phyloP scores from a whole-genome alignment of 345 rosid species.

The Microthlaspi erraticum region DNA sequence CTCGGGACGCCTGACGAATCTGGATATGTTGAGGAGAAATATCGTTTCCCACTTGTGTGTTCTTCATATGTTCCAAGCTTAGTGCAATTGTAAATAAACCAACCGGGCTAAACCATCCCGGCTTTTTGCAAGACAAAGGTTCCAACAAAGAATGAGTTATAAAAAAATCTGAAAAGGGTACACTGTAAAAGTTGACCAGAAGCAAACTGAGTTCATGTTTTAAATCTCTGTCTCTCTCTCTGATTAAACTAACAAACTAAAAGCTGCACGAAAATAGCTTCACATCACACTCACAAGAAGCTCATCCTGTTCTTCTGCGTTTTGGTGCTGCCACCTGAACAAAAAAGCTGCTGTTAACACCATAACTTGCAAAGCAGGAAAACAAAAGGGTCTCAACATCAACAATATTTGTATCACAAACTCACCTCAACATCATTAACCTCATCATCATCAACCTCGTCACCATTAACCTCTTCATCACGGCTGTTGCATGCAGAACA shows the following conservation, averaged over 20 bases:
- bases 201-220: not conserved
- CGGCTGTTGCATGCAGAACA: constrained; percentile 85
- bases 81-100: no score
- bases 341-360: constrained; percentile 7
- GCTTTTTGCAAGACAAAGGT: constrained; percentile 9
- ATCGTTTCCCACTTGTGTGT: no score
- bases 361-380: not conserved
- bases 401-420: not conserved
- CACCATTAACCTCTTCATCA: no score
- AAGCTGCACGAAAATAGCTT: constrained; percentile 29
- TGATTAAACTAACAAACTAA: not conserved
- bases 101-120: not conserved
- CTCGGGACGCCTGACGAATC: no score
- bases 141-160: not conserved
- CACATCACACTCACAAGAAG: constrained; percentile 3
- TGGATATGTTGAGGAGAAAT: no score
- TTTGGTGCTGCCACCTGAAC: constrained; percentile 40
- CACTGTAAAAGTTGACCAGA: not conserved
- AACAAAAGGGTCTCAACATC: not conserved
- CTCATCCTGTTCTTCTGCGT: constrained; percentile 32
- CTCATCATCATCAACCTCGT: no score
- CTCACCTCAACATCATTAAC: constrained; percentile 62
- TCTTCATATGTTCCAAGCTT: no score
- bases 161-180: not conserved
- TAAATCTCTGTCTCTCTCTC: constrained; percentile 5